These are phyloP conservation scores for Pyrenula massariospora DNA, from an alignment of 495 filamentous ascomycete genomes.

Conservation along the genomic window DNA sequence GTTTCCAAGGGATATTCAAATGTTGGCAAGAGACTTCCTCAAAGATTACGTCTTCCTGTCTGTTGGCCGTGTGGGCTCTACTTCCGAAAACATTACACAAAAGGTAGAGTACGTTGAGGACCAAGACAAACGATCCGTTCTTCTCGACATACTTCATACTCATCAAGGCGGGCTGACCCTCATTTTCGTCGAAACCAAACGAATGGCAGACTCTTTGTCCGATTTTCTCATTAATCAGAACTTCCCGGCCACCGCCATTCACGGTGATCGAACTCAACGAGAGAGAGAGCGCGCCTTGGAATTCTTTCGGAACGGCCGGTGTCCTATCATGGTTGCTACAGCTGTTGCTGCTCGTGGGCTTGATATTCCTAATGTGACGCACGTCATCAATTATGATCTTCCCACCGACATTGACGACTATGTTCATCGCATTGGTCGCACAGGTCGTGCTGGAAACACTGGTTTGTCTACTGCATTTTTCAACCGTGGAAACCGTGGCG, in stretches of 20 bases:
- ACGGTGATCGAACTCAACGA: conserved; percentile 95
- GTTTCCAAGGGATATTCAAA: conserved; percentile 97
- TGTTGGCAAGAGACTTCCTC: conserved; percentile 94
- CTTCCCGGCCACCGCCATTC: conserved; percentile 97
- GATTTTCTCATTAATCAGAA: conserved; percentile 97
- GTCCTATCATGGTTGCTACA: conserved; percentile 92
- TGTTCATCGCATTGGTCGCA: conserved; percentile 99
- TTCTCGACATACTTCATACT: conserved; percentile 94
- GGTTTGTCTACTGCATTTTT: conserved; percentile 98
- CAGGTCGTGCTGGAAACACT: conserved; percentile 97
- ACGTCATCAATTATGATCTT: conserved; percentile 98
- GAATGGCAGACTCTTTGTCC: conserved; percentile 94
- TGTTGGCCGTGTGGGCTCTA: conserved; percentile 98
- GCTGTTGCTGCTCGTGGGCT: conserved; percentile 83
- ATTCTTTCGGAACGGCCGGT: conserved; percentile 90
- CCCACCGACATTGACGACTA: conserved; percentile 99
- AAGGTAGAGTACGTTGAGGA: conserved; percentile 98
- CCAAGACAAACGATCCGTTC: conserved; percentile 89
- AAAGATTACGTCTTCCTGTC: conserved; percentile 98
- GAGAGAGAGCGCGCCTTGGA: conserved; percentile 97
- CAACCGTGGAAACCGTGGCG: conserved; percentile 97
- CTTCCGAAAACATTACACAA: conserved; percentile 98
- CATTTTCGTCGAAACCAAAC: conserved; percentile 99
- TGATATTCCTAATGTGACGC: conserved; percentile 96
- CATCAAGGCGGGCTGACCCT: conserved; percentile 77